Base-by-base conservation (phyloP, 2,329 filamentous ascomycete genomes). In the Biscogniauxia marginata region DNA sequence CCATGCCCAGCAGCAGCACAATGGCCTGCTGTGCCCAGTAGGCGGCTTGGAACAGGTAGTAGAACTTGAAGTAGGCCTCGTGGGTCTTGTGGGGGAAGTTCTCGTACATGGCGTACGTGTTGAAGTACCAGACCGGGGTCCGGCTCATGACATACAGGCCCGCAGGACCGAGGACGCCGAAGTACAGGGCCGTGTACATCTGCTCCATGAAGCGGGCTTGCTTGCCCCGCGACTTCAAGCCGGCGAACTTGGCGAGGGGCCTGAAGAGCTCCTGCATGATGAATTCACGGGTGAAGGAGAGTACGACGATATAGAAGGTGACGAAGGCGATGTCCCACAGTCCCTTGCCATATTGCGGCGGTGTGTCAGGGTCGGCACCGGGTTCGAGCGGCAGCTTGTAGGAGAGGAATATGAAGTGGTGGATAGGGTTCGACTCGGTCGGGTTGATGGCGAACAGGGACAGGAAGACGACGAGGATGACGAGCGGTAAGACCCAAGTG, bases 1-100 rank as follows among this genome's bases (percentile, higher is more conserved):
- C 93, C 74, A 96, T 83, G 73, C 90, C 90, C 52, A 97, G 78
- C 57, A 96, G 68, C 58, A 97, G 78, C 18, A 97, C 93, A 64
- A 98, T 89, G 50, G 89, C 90, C 78, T 97, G 93, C 79, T 97
- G 93, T 3, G 90, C 86, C 93, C 93, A 98, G 81, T 96, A 98
- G 63, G 89, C 90, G 46, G 91, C 93, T 76, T 98, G 87, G 67
- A 97, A 89, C 61, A 98, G 81, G 73, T 98, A 98, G 77, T 97
- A 98, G 58, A 93, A 91, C 79, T 98, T 98, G 84, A 97, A 92
- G 43, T 83, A 67, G 56, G 80, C 90, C 61, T 90, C 87, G 70
- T 96, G 91, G 23, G 88, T 87, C 66, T 84, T 83, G 74, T 97
- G 93, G 4, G 93, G 93, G 73, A 91, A 96, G 18, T 79, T 80